Percentiles rank a stretch among this genome's conserved stretches.
Conservation (phyloP, 768 basidiomycete species). For the Suillus weaverae region DNA sequence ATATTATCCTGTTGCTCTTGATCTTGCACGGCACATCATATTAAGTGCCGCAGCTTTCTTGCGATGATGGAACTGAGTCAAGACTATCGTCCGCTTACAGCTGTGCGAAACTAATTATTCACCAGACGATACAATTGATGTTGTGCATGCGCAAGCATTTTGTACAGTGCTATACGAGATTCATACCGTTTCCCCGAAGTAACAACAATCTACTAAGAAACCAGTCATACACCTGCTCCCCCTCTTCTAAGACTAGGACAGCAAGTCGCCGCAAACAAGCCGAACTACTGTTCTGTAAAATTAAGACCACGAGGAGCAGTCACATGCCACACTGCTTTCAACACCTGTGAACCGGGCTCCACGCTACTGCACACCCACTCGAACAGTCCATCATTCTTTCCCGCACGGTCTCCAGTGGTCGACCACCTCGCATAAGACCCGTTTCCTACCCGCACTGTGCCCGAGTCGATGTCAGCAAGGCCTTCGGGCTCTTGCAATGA, state of each 20-base stretch:
- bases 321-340: constrained; percentile 32
- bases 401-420: constrained; percentile 17
- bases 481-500: constrained; percentile 26
- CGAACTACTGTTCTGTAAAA: constrained; percentile 12
- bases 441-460: constrained; percentile 9
- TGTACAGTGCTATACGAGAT: neutral
- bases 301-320: constrained; percentile 23
- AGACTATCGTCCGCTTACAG: too few species aligned
- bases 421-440: constrained; percentile 23
- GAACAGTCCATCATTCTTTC: constrained; percentile 23
- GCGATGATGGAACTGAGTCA: too few species aligned
- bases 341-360: constrained; percentile 22
- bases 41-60: neutral
- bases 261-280: neutral
- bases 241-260: neutral
- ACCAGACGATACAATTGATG: neutral
- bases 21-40: neutral
- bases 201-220: neutral
- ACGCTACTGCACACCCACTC: constrained; percentile 32
- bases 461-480: constrained; percentile 22
- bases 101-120: too few species aligned
- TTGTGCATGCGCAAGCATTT: neutral
- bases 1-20: neutral
- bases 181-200: neutral
- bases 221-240: neutral